Evolutionary conservation across 805 yeast species (phyloP), one percentile per base, ranked within the genome.

Genomic region (Candida corydali): DNA sequence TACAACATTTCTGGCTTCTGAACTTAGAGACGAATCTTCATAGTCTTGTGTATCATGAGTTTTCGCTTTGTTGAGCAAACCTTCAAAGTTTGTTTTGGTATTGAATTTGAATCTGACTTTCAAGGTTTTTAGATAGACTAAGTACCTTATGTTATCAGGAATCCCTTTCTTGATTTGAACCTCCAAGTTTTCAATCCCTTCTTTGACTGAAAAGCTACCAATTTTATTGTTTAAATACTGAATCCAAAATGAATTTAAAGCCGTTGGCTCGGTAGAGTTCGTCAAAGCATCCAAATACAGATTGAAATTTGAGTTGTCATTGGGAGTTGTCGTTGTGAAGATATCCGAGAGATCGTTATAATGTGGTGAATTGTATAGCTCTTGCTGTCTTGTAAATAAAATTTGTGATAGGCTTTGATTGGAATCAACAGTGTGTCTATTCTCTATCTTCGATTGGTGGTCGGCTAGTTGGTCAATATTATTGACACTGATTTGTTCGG

Each of bases 41-140:
- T 51, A 36, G 25, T 34, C 48, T 18, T 48, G 44, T 8, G 30
- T 30, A 8, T 33, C 36, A 3, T 43, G 36, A 17, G 29, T 17
- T 17, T 36, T 43, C 2, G 66, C 60, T 34, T 58, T 55, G 34
- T 51, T 51, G 37, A 60, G 46, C 17, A 67, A 40, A 19, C 51
- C 52, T 5, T 47, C 51, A 37, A 59, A 67, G 15, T 49, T 51
- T 26, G 57, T 64, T 35, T 53, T 54, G 16, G 36, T 40, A 29
- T 54, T 63, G 29, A 64, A 42, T 23, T 46, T 51, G 40, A 55
- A 47, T 34, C 54, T 50, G 2, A 65, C 53, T 36, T 59, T 60
- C 33, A 65, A 46, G 3, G 52, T 49, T 37, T 57, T 61, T 31
- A 60, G 46, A 37, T 67, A 67, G 1, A 61, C 55, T n/a, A 53